phyloP scores from a whole-genome alignment of 139 green algal genomes.

The Asterochloris sp. region DNA sequence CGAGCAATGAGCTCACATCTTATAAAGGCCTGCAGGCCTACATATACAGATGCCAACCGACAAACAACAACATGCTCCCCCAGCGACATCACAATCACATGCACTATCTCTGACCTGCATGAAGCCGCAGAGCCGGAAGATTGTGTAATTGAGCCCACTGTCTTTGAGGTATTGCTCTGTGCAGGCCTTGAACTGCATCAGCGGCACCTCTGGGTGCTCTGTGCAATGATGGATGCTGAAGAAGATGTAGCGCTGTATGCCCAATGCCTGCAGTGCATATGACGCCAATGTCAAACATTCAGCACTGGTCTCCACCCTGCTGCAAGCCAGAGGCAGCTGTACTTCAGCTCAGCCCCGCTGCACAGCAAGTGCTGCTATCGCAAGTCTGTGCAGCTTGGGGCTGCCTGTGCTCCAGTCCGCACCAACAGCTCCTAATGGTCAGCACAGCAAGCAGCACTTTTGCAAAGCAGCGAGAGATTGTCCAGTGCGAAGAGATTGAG shows the following conservation, averaged over 20 bases:
- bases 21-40: not conserved
- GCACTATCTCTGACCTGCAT: conserved; percentile 68
- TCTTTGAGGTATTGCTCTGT: conserved; percentile 91
- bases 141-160: conserved; percentile 88
- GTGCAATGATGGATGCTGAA: conserved; percentile 97
- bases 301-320: no score
- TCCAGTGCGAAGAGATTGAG: not conserved
- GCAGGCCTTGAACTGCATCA: conserved; percentile 92
- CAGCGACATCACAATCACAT: conserved; percentile 1
- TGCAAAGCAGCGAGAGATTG: not conserved
- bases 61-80: no score
- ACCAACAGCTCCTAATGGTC: not conserved
- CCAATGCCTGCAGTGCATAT: conserved; percentile 81
- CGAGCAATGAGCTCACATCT: not conserved
- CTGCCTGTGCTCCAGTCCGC: not conserved
- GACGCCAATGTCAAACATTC: no score
- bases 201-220: conserved; percentile 86
- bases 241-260: conserved; percentile 96
- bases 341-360: not conserved
- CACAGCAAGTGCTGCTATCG: not conserved
- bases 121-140: conserved; percentile 93
- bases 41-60: no score
- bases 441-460: not conserved
- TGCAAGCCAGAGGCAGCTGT: no score
- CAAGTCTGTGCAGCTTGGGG: no score